Evolutionary conservation across 164 flowering plant species (phyloP).

Genomic region (Stephania yunnanensis): DNA sequence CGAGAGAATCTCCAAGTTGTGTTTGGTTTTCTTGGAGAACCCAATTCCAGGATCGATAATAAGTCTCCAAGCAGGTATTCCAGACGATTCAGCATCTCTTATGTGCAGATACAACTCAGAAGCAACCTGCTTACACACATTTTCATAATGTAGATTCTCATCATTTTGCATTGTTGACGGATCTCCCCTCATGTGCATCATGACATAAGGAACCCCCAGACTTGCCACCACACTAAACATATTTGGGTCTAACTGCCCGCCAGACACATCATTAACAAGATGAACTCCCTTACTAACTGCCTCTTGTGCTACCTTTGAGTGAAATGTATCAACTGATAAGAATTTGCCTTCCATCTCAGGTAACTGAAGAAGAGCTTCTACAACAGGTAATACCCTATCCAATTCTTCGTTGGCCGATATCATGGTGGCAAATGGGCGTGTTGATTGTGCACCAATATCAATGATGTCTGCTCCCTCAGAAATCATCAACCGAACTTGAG

Average conservation of each 20-base stretch:
- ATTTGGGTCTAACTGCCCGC: constrained; percentile 58
- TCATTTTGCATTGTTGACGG: constrained; percentile 76
- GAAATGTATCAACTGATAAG: constrained; percentile 83
- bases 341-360: constrained; percentile 70
- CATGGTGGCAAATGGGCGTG: constrained; percentile 67
- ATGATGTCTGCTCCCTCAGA: constrained; percentile 87
- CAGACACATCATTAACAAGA: constrained; percentile 82
- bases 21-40: constrained; percentile 75
- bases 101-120: constrained; percentile 45
- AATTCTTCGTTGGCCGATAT: constrained; percentile 75
- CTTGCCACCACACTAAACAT: constrained; percentile 60
- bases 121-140: constrained; percentile 68
- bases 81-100: constrained; percentile 65
- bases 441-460: constrained; percentile 93
- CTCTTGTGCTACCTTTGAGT: constrained; percentile 76
- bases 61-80: constrained; percentile 91
- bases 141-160: constrained; percentile 53
- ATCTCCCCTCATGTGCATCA: constrained; percentile 91
- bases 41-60: constrained; percentile 89
- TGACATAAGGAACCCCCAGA: constrained; percentile 69
- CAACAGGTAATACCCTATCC: constrained; percentile 67
- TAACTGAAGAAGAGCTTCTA: constrained; percentile 58
- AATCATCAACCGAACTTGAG: constrained; percentile 62
- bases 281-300: constrained; percentile 76
- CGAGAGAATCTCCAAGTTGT: constrained; percentile 64